Evolutionary conservation across 805 yeast species (phyloP), one percentile per base, ranked within the genome.

Genomic region (Clavispora phyllophila): DNA sequence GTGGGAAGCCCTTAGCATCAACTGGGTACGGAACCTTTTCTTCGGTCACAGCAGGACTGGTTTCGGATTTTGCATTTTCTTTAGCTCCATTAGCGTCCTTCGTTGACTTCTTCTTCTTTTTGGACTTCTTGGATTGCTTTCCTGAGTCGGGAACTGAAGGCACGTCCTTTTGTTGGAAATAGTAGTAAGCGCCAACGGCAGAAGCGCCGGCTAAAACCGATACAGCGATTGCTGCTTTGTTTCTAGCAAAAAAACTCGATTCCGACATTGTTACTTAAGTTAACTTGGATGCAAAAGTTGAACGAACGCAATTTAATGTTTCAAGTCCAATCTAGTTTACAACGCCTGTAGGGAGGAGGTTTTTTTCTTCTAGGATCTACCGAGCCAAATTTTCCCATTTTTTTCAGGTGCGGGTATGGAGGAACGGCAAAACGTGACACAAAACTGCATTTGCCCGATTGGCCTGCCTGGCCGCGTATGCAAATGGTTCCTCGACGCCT

Each of bases 161-260:
- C 2, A 53, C 37, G 18, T 38, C 44, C 17, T 53, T 37, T 51
- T 54, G 65, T 45, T 67, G 62, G 42, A 63, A 63, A 51, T 63
- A 66, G 50, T 73, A 76, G 53, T 76, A 79, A 9, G 86, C 83
- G 43, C 83, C 81, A 27, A 77, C 75, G 24, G 82, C 87, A 29
- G 82, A 74, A 40, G 79, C 75, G 45, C 79, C 78, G 39, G 84
- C 84, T 47, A 81, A 75, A 7, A 81, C 76, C 9, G 87, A 72
- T 36, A 83, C 76, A 25, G 79, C 66, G 42, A 84, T 72, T 32
- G 83, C 85, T n/a, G 78, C 67, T 61, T 75, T 82, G 68, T 84
- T 76, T 50, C 73, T 65, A 39, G 72, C 64, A 43, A 77, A 65
- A 56, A 77, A 76, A 26, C 42, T 47, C 29, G 56, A 39, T 39